These are phyloP conservation scores for Fusarium luffae DNA, from an alignment of 2,329 filamentous ascomycete genomes.

Conservation along the genomic window DNA sequence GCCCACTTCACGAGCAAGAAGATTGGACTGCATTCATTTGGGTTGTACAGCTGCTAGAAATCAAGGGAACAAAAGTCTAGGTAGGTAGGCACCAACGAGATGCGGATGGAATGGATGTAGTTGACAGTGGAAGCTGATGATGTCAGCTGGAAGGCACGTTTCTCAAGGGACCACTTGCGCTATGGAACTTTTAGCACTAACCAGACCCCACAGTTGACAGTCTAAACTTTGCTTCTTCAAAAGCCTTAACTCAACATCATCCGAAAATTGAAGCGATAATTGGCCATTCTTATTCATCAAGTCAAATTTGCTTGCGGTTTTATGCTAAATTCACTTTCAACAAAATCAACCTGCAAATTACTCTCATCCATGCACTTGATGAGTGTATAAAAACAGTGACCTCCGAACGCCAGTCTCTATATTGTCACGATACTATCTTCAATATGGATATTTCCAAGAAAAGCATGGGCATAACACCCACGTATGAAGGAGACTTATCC, in stretches of 20 bases:
- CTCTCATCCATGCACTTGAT: slow-evolving; percentile 18
- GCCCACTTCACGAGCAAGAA: slow-evolving; percentile 81
- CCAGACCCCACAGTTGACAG: slow-evolving; percentile 35
- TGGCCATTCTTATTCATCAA: neutral
- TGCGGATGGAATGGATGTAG: neutral
- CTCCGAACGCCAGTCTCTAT: neutral
- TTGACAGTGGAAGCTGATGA: slow-evolving; percentile 25
- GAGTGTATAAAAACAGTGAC: neutral
- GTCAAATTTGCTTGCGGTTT: neutral
- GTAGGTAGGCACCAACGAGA: neutral
- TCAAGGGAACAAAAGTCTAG: neutral
- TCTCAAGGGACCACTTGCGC: slow-evolving; percentile 19
- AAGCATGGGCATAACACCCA: slow-evolving; percentile 5
- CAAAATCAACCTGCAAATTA: slow-evolving; percentile 16
- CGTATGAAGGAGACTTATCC: slow-evolving; percentile 22
- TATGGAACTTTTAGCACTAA: slow-evolving; percentile 7
- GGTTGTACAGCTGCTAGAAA: neutral
- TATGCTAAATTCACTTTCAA: neutral
- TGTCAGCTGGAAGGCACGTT: slow-evolving; percentile 36
- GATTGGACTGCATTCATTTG: slow-evolving; percentile 75
- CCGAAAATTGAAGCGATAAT: neutral
- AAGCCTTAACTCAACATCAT: slow-evolving; percentile 12
- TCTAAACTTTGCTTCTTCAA: slow-evolving; percentile 32
- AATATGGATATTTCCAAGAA: slow-evolving; percentile 28
- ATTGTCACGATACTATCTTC: neutral